Percentiles rank a stretch among this genome's conserved stretches.
Evolutionary conservation across 2,329 filamentous ascomycete species (phyloP).

Genomic region (Elsinoe batatas): DNA sequence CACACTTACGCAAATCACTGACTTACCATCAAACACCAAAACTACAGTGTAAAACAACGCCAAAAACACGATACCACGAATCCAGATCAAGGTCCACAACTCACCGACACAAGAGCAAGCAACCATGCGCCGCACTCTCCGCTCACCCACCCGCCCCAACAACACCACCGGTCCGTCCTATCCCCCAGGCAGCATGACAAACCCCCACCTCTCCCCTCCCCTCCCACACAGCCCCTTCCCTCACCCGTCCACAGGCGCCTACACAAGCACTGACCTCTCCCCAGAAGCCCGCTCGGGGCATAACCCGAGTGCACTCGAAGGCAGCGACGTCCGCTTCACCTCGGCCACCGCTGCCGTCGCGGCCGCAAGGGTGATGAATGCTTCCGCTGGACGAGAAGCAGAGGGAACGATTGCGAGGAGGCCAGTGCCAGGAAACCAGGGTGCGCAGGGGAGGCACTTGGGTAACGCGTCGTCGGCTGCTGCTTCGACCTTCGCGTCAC

Average conservation of each 20-base stretch:
- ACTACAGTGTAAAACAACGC: background rate
- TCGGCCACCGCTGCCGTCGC: slow-evolving; percentile 5
- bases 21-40: background rate
- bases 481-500: background rate
- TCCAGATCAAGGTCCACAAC: too few relatives aligned
- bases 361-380: background rate
- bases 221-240: background rate
- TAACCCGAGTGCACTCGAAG: background rate
- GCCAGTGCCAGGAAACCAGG: too few relatives aligned
- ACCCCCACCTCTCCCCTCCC: background rate
- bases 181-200: background rate
- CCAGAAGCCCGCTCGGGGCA: background rate
- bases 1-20: background rate
- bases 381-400: background rate
- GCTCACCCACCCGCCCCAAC: background rate
- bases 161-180: background rate
- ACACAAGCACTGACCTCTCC: slow-evolving; percentile 1
- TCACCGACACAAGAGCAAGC: background rate
- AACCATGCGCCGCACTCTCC: slow-evolving; percentile 7
- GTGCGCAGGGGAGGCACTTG: too few relatives aligned
- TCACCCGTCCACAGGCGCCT: background rate
- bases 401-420: too few relatives aligned
- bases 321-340: slow-evolving; percentile 1
- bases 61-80: too few relatives aligned
- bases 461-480: too few relatives aligned